Base-by-base conservation (phyloP, 1,284 basidiomycete species). In the Rhodotorula sp. region DNA sequence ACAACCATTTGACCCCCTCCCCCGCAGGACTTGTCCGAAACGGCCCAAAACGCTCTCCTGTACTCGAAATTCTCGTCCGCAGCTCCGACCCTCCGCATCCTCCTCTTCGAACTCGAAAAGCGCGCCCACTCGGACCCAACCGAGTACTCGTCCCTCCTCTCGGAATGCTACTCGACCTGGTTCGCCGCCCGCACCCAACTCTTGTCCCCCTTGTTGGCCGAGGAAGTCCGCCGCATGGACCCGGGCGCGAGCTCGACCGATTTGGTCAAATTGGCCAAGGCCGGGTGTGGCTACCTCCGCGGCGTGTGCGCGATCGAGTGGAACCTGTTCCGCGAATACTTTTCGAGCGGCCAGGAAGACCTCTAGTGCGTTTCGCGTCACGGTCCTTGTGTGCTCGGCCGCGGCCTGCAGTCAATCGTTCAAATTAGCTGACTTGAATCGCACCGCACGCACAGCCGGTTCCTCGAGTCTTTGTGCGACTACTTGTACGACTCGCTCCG, bases 401-500 rank as follows among this genome's bases (percentile, higher is more conserved):
- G 37, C 14, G 37, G 30, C 24, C 6, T 42, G 10, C 37, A 42
- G 37, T 42, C 37, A 42, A 12, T 42, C 37, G 37, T 42, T 10
- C 59, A 54, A 4, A 15, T 8, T 58, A 57, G 15, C 15, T 42
- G 49, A 37, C 22, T 17, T 18, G 18, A 30, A 18, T 20, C 33
- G 22, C n/a, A 3, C n/a, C n/a, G n/a, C 37, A 10, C 8, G 20
- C n/a, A 4, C 78, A 95, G 92, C 77, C 85, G 87, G 69, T 96
- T 91, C 81, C 85, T 96, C 30, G 93, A 95, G 82, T 87, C 85
- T 8, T 84, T 97, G 0, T 96, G 93, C 77, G 94, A 96, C 81
- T 87, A 93, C 77, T 86, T 96, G 33, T 95, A 94, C 79, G 94
- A 96, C 80, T 91, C 94, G 75, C 86, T 96, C 5, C 89, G 94